Evolutionary conservation across 73 alveolate species (phyloP).

Genomic region (Effrenium voratum): DNA sequence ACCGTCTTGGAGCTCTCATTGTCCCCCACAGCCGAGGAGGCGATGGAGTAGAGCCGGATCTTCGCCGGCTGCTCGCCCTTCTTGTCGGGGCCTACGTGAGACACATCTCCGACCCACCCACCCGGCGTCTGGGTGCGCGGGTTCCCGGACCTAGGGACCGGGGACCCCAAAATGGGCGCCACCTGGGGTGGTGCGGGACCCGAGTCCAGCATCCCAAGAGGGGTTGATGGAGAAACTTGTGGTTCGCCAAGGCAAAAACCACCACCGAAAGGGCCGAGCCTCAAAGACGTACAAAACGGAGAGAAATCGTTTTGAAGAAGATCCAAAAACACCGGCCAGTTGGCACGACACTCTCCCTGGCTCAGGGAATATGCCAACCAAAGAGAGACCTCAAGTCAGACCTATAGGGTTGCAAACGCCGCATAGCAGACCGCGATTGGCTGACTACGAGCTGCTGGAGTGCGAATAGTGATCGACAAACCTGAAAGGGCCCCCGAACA

Average conservation of each 20-base stretch:
- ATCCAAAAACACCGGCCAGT: no score
- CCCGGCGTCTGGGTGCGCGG: no score
- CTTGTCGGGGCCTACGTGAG: slow-evolving; percentile 94
- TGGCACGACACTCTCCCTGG: no score
- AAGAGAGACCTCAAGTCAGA: no score
- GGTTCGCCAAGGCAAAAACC: neutral
- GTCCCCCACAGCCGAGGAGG: slow-evolving; percentile 90
- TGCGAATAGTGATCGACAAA: neutral
- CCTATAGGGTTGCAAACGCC: no score
- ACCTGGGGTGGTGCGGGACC: neutral
- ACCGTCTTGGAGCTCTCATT: slow-evolving; percentile 86
- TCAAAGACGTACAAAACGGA: no score
- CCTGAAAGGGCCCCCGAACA: neutral
- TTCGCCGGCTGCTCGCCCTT: slow-evolving; percentile 67
- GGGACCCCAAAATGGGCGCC: neutral
- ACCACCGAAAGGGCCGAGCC: neutral
- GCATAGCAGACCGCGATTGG: no score
- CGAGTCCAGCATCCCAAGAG: neutral
- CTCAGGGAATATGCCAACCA: no score
- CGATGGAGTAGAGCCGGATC: slow-evolving; percentile 83
- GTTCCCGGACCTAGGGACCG: no score
- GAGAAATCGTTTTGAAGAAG: no score
- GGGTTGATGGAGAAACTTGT: neutral
- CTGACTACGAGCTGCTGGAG: no score
- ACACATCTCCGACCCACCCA: no score